Evolutionary conservation across 192 early-diverging fungal species (phyloP), one percentile per base, ranked within the genome.

Genomic region (Backusella sp.): DNA sequence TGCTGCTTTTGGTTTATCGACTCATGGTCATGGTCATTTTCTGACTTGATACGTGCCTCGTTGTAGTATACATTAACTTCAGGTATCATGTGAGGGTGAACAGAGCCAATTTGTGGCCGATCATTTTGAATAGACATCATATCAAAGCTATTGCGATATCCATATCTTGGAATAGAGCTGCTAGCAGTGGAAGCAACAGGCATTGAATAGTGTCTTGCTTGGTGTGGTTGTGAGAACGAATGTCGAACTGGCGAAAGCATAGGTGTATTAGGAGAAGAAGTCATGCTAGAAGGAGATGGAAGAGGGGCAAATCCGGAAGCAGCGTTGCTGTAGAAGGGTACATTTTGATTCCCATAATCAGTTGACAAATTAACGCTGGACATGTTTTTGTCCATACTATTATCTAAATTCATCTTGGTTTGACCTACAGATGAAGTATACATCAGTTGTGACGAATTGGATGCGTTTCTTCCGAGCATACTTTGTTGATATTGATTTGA

Each of bases 171-270:
- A 28, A 73, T 37, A 21, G 53, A 59, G 26, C 42, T 41, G 9
- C 41, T 59, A 41, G 15, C 41, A 7, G 75, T 36, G 12, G 75
- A 76, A 23, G 26, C 32, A 26, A 68, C 53, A 15, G 75, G 69
- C 21, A 44, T 76, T 15, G 75, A 76, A 28, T 76, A 76, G 30
- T 76, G 66, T 17, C 75, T 37, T 2, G 23, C 35, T 11, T 76
- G 75, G 4, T 76, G 75, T 42, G 70, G 0, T 39, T 76, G 75
- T 28, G 70, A 32, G 12, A 49, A 76, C 6, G 75, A 76, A 15
- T 66, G 75, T 39, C 75, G 67, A 37, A 46, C 75, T 14, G 75
- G 75, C 15, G 75, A 76, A 15, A 76, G 52, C 67, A 76, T 76
- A 8, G 75, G 75, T 9, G 75, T 76, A 37, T 44, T 66, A 8